Conservation (phyloP, 1,284 basidiomycete species). For the Sporisorium scitamineum region DNA sequence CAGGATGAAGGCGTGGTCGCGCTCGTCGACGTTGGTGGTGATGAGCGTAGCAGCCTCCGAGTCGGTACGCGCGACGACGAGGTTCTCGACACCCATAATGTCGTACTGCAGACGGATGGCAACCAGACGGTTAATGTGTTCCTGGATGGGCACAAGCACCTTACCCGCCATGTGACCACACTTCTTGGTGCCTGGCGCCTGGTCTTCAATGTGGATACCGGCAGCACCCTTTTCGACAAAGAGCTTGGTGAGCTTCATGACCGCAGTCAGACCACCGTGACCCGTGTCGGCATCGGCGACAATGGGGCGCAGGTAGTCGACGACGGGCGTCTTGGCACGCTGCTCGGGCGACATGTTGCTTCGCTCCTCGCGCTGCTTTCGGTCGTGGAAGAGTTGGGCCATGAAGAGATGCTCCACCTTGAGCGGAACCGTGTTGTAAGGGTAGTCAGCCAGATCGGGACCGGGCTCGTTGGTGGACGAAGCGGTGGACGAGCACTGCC, state of each 20-base stretch:
- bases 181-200: constrained; percentile 84
- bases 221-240: constrained; percentile 92
- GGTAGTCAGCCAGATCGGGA: constrained; percentile 72
- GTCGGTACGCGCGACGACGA: constrained; percentile 81
- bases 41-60: constrained; percentile 94
- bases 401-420: constrained; percentile 77
- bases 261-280: constrained; percentile 90
- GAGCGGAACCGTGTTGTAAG: constrained; percentile 76
- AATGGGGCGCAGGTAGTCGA: constrained; percentile 71
- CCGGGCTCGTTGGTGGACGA: constrained; percentile 69
- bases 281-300: constrained; percentile 74
- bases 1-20: constrained; percentile 96
- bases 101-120: constrained; percentile 83
- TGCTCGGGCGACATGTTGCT: constrained; percentile 79
- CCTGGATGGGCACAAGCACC: constrained; percentile 77
- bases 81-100: constrained; percentile 82
- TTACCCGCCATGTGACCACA: constrained; percentile 79
- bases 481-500: constrained; percentile 68
- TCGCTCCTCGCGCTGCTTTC: constrained; percentile 73
- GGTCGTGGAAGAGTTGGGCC: constrained; percentile 77
- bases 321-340: constrained; percentile 69
- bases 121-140: constrained; percentile 83
- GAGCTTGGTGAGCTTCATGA: constrained; percentile 94
- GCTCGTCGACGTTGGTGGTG: constrained; percentile 94
- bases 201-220: constrained; percentile 90